Percentiles rank a stretch among this genome's conserved stretches.
phyloP scores from a whole-genome alignment of 208 protist genomes.

The Acanthamoeba pearcei region DNA sequence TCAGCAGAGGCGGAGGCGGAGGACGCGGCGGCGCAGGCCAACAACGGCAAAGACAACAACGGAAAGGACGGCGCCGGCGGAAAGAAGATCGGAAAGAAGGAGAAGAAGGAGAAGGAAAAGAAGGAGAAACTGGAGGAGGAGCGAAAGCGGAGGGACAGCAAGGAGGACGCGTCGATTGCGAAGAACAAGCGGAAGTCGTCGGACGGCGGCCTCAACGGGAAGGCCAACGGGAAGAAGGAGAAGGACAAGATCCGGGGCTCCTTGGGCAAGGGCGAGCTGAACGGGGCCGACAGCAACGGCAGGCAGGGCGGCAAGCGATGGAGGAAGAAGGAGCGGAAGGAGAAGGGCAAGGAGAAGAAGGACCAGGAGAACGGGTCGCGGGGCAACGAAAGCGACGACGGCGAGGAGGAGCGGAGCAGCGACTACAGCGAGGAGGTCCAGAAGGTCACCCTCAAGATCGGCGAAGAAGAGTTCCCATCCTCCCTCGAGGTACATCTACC shows the following conservation, averaged over 20 bases:
- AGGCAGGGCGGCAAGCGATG: constrained; percentile 5
- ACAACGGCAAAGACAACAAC: background rate
- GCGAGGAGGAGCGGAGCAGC: background rate
- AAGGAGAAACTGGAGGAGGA: background rate
- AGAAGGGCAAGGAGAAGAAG: constrained; percentile 18
- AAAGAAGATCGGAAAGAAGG: background rate
- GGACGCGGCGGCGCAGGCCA: background rate
- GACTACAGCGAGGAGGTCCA: background rate
- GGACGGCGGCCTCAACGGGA: background rate
- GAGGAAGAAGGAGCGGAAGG: background rate
- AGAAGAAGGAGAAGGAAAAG: background rate
- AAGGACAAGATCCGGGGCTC: constrained; percentile 6
- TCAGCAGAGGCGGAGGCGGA: constrained; percentile 8
- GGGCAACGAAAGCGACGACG: constrained; percentile 49
- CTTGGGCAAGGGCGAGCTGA: background rate
- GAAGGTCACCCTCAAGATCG: constrained; percentile 12
- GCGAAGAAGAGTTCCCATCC: background rate
- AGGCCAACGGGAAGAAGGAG: background rate
- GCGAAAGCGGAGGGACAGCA: background rate
- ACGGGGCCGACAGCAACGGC: background rate
- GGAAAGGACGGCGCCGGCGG: background rate
- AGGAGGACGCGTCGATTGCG: background rate
- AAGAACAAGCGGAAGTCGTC: constrained; percentile 38
- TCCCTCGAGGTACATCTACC: background rate
- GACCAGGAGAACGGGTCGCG: background rate